Conservation (phyloP, 2,329 filamentous ascomycete species). For the Orbilia quercus region DNA sequence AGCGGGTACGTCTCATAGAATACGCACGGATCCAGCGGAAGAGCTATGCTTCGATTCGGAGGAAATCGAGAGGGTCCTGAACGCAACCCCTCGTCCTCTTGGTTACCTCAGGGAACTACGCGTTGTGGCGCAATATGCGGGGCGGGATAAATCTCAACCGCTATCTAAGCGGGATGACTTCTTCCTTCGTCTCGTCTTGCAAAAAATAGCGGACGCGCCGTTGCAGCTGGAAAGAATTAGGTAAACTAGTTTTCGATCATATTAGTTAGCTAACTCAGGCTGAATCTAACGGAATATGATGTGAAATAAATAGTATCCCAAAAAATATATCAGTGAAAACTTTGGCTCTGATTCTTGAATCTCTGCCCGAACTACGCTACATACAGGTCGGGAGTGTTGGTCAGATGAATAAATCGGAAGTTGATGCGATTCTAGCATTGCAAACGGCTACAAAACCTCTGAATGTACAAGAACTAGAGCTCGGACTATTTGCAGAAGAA, state of each 20-base stretch:
- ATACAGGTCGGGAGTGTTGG: conserved; percentile 13
- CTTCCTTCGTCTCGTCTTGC: conserved; percentile 9
- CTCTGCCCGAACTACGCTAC: background rate
- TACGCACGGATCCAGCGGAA: background rate
- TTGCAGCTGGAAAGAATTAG: background rate
- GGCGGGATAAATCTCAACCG: background rate
- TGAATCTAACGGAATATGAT: background rate
- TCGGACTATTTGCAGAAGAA: conserved; percentile 21
- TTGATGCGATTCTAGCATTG: background rate
- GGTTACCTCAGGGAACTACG: conserved; percentile 18
- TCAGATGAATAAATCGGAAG: conserved; percentile 12
- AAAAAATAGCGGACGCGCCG: background rate
- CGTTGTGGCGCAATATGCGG: background rate
- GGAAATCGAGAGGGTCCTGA: conserved; percentile 19
- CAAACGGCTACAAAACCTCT: background rate
- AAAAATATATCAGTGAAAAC: conserved; percentile 12
- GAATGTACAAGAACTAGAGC: conserved; percentile 21
- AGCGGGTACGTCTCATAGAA: background rate
- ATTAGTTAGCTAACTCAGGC: background rate
- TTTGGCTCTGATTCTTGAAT: conserved; percentile 7
- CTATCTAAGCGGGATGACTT: conserved; percentile 17
- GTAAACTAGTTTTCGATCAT: background rate
- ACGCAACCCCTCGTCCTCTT: conserved; percentile 15
- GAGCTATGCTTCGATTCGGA: conserved; percentile 22
- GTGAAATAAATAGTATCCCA: background rate